Evolutionary conservation across 768 basidiomycete genomes (phyloP), one percentile per base, ranked within the genome.

Genomic region (Trametes maxima): DNA sequence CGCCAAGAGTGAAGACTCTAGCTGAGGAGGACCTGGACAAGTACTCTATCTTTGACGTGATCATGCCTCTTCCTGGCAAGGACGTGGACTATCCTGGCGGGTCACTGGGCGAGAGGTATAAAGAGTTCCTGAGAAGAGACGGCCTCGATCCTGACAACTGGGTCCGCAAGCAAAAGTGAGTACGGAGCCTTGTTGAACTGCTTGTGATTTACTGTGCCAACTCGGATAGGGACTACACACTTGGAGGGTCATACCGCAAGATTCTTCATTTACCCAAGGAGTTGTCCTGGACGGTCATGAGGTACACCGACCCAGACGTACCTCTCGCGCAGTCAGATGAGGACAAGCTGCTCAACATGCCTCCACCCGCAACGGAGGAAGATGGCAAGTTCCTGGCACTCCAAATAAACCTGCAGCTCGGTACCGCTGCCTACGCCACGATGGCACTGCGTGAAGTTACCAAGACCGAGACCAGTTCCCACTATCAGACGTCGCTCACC

Each of bases 381-480:
- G 82, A 89, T 48, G 95, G 95, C 24, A 88, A 85, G 68, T 96
- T 96, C 73, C 78, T 87, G 73, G 95, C 96, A 4, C 76, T 99
- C 37, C 95, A 95, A 69, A 85, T 99, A 62, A 77, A 87, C 40
- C 75, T 98, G 55, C 85, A 82, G n/a, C 82, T 99, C 16, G 94
- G 92, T 14, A 93, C 94, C 7, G 91, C 94, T 0, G 89, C 94
- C 5, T 99, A 98, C 74, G 97, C 97, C 1, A 99, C 97, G 2
- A 99, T 99, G 97, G 96, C 95, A 3, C 74, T 99, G 66, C 85
- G 94, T 43, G 94, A 97, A 76, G 85, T 97, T 45, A 94, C 95
- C 14, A 98, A 96, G 77, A 92, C 90, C 36, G 95, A 98, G 69
- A 98, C 95, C 19, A 94, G 93, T 72, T 89, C 94, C 42, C 94